These are phyloP conservation scores for Sporothrix dimorphospora DNA, from an alignment of 2,329 filamentous ascomycete species.

Conservation along the genomic window DNA sequence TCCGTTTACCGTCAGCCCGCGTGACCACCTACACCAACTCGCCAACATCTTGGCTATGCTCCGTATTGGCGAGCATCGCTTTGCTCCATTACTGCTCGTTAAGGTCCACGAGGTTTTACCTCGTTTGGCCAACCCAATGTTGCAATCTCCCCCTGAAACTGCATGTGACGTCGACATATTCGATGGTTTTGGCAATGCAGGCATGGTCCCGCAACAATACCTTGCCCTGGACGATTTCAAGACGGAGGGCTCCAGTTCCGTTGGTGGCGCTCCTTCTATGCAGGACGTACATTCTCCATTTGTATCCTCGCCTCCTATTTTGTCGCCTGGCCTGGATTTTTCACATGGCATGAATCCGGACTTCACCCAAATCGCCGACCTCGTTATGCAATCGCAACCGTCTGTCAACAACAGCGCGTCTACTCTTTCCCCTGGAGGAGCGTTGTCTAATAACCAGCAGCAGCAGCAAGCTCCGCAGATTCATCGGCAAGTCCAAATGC, in stretches of 20 bases:
- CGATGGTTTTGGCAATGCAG: constrained; percentile 66
- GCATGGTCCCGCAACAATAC: constrained; percentile 59
- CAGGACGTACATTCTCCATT: constrained; percentile 56
- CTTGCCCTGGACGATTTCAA: constrained; percentile 53
- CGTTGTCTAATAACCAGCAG: constrained; percentile 1
- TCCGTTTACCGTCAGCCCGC: constrained; percentile 67
- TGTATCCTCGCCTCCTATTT: constrained; percentile 55
- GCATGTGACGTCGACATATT: constrained; percentile 62
- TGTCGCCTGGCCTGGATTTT: constrained; percentile 58
- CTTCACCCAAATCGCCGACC: constrained; percentile 56
- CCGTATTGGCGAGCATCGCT: constrained; percentile 75
- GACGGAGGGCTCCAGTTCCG: constrained; percentile 49
- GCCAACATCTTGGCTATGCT: constrained; percentile 69
- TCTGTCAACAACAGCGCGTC: constrained; percentile 36
- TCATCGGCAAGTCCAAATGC: constrained; percentile 29
- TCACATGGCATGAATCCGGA: constrained; percentile 47
- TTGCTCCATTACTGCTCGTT: constrained; percentile 73
- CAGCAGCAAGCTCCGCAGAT: constrained; percentile 31
- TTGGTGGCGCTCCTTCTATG: constrained; percentile 39
- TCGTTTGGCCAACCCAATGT: constrained; percentile 61
- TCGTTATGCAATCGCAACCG: constrained; percentile 59
- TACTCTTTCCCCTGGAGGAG: not conserved
- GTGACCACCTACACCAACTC: constrained; percentile 73
- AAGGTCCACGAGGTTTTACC: constrained; percentile 76
- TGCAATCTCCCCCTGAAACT: constrained; percentile 62